Percentiles rank a stretch among this genome's conserved stretches.
These are phyloP conservation scores for Silybum marianum DNA, from an alignment of 129 eudicot species.

Conservation along the genomic window DNA sequence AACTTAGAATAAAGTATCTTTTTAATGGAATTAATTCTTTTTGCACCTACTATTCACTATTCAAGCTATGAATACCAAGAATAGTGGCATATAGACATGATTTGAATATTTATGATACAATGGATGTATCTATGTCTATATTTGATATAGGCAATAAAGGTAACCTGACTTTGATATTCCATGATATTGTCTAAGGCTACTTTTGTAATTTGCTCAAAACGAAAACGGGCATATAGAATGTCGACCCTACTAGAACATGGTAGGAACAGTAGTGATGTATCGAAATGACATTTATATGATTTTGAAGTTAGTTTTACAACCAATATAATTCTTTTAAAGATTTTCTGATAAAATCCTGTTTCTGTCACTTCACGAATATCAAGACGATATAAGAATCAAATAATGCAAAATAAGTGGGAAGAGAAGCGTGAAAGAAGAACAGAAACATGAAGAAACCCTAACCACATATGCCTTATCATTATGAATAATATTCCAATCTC, in stretches of 20 bases:
- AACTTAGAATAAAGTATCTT: constrained; percentile 2
- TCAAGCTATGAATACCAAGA: constrained; percentile 7
- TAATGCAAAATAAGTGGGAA: constrained; percentile 27
- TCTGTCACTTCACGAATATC: constrained; percentile 11
- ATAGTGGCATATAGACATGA: neutral
- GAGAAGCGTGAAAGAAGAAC: constrained; percentile 19
- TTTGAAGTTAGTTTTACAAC: neutral
- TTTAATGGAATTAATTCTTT: neutral
- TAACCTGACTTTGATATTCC: neutral
- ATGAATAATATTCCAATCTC: constrained; percentile 26
- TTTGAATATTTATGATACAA: neutral
- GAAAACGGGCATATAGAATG: neutral
- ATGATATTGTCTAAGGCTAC: neutral
- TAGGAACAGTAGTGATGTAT: neutral
- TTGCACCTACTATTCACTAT: constrained; percentile 7
- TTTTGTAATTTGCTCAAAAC: neutral
- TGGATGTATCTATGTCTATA: neutral
- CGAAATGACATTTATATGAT: neutral
- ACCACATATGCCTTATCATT: constrained; percentile 15
- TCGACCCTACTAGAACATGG: constrained; percentile 1
- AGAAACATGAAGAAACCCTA: constrained; percentile 15
- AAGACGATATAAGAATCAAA: constrained; percentile 26
- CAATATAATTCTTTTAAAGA: neutral
- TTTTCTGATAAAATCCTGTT: constrained; percentile 1
- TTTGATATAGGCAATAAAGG: neutral